Evolutionary conservation across 1,284 basidiomycete species (phyloP).

Genomic region (Leccinum huronense): DNA sequence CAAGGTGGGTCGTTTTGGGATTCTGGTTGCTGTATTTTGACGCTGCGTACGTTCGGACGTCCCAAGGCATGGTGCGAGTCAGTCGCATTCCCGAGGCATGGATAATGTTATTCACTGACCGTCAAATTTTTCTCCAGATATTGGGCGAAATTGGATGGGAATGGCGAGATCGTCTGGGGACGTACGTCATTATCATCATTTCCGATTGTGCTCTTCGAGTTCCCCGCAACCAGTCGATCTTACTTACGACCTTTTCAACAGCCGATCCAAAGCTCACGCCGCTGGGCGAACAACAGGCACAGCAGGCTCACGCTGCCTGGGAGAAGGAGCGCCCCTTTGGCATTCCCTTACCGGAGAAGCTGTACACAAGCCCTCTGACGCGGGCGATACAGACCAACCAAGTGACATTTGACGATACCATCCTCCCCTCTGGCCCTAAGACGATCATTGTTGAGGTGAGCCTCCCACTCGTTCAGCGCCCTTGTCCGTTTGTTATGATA

Average conservation of each 20-base stretch:
- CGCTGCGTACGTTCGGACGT: neutral
- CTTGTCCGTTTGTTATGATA: neutral
- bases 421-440: slow-evolving; percentile 27
- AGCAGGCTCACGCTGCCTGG: slow-evolving; percentile 57
- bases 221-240: neutral
- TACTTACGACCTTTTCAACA: slow-evolving; percentile 21
- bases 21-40: slow-evolving; percentile 1
- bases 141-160: slow-evolving; percentile 69
- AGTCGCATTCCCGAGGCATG: slow-evolving; percentile 22
- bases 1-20: slow-evolving; percentile 37
- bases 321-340: slow-evolving; percentile 48
- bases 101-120: neutral
- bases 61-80: slow-evolving; percentile 55
- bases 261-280: slow-evolving; percentile 77
- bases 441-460: slow-evolving; percentile 54
- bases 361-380: slow-evolving; percentile 73
- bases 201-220: neutral
- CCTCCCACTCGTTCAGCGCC: no score
- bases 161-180: slow-evolving; percentile 76
- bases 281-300: slow-evolving; percentile 65
- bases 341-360: slow-evolving; percentile 58
- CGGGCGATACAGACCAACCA: slow-evolving; percentile 70
- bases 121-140: slow-evolving; percentile 39
- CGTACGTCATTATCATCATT: slow-evolving; percentile 45
- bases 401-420: slow-evolving; percentile 56